phyloP scores from a whole-genome alignment of 805 yeast species.

The Ogataea chonburiensis region DNA sequence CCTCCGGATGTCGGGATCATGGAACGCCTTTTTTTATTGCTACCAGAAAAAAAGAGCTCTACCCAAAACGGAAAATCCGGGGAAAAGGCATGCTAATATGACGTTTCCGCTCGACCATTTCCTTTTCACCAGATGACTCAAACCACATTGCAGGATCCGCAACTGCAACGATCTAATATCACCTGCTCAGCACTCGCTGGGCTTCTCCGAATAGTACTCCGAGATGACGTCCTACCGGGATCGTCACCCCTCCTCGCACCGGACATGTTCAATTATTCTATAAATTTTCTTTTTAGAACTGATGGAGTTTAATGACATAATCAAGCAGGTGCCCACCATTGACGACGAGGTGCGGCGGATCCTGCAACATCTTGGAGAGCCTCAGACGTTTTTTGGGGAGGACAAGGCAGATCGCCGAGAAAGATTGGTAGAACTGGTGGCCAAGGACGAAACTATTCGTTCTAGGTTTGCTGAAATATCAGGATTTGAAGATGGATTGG shows the following conservation, averaged over 20 bases:
- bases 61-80: constrained; percentile 20
- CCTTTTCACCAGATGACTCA: constrained; percentile 6
- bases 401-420: constrained; percentile 53
- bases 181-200: not conserved
- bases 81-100: constrained; percentile 18
- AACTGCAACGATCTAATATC: too few relatives aligned
- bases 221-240: not conserved
- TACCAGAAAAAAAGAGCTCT: constrained; percentile 3
- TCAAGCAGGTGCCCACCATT: constrained; percentile 52
- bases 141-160: not conserved
- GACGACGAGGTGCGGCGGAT: constrained; percentile 59
- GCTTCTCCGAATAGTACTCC: constrained; percentile 7
- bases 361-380: constrained; percentile 53
- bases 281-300: constrained; percentile 2
- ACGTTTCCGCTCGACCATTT: constrained; percentile 16
- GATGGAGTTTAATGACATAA: constrained; percentile 12
- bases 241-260: constrained; percentile 13
- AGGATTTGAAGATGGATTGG: constrained; percentile 7
- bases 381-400: constrained; percentile 58
- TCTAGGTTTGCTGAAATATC: constrained; percentile 12
- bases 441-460: constrained; percentile 31
- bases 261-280: not conserved
- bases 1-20: constrained; percentile 9
- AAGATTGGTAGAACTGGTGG: constrained; percentile 49
- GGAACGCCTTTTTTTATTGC: constrained; percentile 5